Percentiles rank a stretch among this genome's conserved stretches.
Conservation (phyloP, 1,284 basidiomycete genomes). For the Neotropicomus parvogracilis region DNA sequence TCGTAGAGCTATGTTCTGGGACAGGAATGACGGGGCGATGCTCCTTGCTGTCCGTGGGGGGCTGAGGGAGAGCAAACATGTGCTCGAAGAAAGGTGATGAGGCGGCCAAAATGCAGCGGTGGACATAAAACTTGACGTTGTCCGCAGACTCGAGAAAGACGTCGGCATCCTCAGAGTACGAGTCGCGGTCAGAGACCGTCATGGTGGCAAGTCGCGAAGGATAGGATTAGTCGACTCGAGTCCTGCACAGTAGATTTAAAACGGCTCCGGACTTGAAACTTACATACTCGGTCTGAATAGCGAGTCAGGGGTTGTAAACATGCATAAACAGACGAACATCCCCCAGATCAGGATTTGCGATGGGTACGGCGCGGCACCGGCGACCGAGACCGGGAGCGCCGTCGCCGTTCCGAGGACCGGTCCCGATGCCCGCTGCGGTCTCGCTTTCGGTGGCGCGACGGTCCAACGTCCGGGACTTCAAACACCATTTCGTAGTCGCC, state of each 20-base stretch:
- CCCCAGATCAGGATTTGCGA: conserved; percentile 4
- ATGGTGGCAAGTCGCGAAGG: conserved; percentile 15
- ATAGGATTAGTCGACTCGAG: background rate
- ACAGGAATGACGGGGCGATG: conserved; percentile 51
- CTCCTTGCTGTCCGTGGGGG: conserved; percentile 22
- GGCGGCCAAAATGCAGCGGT: conserved; percentile 55
- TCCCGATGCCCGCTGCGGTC: conserved; percentile 24
- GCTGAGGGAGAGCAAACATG: conserved; percentile 67
- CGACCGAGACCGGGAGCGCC: conserved; percentile 26
- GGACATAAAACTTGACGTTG: conserved; percentile 53
- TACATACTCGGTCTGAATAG: no score
- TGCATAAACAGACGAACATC: conserved; percentile 15
- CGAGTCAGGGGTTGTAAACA: conserved; percentile 26
- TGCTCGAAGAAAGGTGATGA: conserved; percentile 66
- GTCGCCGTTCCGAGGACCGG: conserved; percentile 20
- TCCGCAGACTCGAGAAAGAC: conserved; percentile 50
- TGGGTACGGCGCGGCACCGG: conserved; percentile 17
- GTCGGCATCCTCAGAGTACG: conserved; percentile 51
- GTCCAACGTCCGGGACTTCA: conserved; percentile 45
- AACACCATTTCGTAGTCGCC: conserved; percentile 71
- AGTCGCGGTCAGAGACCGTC: conserved; percentile 30
- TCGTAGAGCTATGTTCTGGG: conserved; percentile 43
- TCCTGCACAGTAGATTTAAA: conserved; percentile 19
- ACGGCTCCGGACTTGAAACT: no score
- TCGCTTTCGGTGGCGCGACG: conserved; percentile 22